Evolutionary conservation across 768 basidiomycete species (phyloP).

Genomic region (Boletus coccyginus): DNA sequence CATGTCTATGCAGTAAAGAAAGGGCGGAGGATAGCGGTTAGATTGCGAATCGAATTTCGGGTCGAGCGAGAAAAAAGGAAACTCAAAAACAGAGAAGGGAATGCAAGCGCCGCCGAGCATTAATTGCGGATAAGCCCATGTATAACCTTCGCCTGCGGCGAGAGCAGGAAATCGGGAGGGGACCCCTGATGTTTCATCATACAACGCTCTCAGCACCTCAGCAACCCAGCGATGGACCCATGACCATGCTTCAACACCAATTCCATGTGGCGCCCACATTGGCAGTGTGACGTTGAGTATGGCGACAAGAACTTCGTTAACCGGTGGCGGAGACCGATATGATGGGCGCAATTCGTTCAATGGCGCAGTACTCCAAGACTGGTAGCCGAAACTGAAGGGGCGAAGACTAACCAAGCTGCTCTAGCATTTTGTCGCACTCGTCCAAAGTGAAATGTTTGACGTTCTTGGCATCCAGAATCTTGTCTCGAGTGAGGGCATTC

Average conservation of each 20-base stretch:
- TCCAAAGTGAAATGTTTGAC: constrained; percentile 99
- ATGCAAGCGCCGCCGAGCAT: constrained; percentile 11
- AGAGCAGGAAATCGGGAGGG: constrained; percentile 34
- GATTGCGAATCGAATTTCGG: constrained; percentile 51
- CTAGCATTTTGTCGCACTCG: constrained; percentile 99
- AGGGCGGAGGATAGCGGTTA: constrained; percentile 61
- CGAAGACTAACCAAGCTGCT: constrained; percentile 98
- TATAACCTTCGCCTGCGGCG: constrained; percentile 21
- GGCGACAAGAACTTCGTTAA: constrained; percentile 37
- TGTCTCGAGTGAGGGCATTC: constrained; percentile 94
- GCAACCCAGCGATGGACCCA: constrained; percentile 35
- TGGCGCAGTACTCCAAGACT: constrained; percentile 37
- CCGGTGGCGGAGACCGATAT: constrained; percentile 33
- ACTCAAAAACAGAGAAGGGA: constrained; percentile 39
- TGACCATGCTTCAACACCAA: constrained; percentile 38
- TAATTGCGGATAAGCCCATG: constrained; percentile 15
- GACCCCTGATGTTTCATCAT: constrained; percentile 36
- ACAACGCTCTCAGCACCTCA: constrained; percentile 26
- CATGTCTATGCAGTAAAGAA: constrained; percentile 79
- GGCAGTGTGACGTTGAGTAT: constrained; percentile 37
- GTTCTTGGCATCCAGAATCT: constrained; percentile 89
- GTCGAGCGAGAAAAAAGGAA: constrained; percentile 50
- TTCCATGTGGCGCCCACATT: constrained; percentile 39
- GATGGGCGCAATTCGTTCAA: constrained; percentile 48
- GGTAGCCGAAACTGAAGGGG: constrained; percentile 67